phyloP scores from a whole-genome alignment of 78 protist genomes.

The Diacronema lutheri region DNA sequence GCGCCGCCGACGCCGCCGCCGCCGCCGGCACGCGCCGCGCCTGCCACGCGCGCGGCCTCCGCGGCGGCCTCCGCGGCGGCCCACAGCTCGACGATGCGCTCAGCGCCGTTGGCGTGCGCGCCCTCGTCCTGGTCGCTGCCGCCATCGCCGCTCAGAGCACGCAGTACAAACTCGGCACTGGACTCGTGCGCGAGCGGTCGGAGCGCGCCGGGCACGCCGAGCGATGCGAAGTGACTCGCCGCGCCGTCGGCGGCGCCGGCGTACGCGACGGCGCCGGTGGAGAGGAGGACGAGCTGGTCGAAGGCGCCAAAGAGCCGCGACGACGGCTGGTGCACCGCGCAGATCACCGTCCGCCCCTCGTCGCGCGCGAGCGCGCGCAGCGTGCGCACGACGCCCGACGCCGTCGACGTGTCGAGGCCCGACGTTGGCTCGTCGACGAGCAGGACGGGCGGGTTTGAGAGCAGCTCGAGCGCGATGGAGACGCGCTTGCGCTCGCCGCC shows the following conservation, averaged over 20 bases:
- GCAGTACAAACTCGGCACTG: no score
- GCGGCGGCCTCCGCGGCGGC: background rate
- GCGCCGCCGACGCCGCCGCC: background rate
- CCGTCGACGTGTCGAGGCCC: background rate
- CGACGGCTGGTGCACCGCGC: conserved; percentile 11
- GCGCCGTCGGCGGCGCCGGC: background rate
- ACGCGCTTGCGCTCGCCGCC: background rate
- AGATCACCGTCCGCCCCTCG: background rate
- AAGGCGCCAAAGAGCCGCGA: background rate
- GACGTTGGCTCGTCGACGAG: conserved; percentile 29
- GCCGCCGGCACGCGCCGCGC: no score
- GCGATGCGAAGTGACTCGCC: background rate
- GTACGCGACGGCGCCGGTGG: conserved; percentile 12
- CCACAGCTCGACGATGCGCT: conserved; percentile 18
- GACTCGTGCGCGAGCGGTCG: no score
- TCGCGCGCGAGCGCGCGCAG: background rate
- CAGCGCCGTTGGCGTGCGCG: conserved; percentile 36
- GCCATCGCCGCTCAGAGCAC: no score
- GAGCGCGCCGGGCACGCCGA: no score
- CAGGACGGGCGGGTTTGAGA: background rate
- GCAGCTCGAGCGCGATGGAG: background rate
- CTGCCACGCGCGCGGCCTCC: no score
- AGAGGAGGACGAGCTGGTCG: conserved; percentile 14
- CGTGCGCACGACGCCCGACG: background rate
- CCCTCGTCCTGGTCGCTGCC: background rate